Evolutionary conservation across 345 rosid species (phyloP).

Genomic region (Mercurialis annua): DNA sequence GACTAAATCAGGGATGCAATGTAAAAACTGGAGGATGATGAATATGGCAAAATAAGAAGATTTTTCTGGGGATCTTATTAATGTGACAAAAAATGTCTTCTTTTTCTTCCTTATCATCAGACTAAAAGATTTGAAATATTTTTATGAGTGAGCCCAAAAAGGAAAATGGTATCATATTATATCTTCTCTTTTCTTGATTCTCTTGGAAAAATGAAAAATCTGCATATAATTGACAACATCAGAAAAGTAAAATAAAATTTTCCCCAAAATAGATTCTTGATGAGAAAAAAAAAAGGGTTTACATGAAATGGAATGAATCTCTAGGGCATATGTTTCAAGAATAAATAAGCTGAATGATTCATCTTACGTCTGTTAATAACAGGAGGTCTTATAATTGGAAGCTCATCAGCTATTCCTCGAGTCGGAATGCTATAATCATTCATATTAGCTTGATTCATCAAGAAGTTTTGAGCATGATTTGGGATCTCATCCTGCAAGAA

Average conservation of each 20-base stretch:
- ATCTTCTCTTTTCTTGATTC: constrained; percentile 14
- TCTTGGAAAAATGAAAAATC: not conserved
- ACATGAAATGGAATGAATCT: no score
- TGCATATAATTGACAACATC: not conserved
- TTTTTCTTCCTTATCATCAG: not conserved
- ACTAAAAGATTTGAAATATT: constrained; percentile 1
- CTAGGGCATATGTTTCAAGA: not conserved
- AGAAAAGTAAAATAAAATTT: not conserved
- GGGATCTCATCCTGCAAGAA: constrained; percentile 74
- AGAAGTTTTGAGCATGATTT: constrained; percentile 31
- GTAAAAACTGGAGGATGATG: not conserved
- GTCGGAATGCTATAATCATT: constrained; percentile 51
- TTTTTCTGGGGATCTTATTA: not conserved
- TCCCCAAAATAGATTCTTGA: not conserved
- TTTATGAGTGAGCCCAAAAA: not conserved
- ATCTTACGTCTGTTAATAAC: constrained; percentile 79
- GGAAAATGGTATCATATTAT: not conserved
- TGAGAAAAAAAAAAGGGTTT: not conserved
- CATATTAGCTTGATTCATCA: constrained; percentile 18
- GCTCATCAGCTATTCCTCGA: constrained; percentile 52
- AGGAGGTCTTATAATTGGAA: constrained; percentile 72
- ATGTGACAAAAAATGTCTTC: constrained; percentile 1
- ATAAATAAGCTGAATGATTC: not conserved
- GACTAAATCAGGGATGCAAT: constrained; percentile 20
- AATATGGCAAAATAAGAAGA: constrained; percentile 14